Conservation (phyloP, 176 grass and related monocot genomes). For the Cymbopogon citratus region DNA sequence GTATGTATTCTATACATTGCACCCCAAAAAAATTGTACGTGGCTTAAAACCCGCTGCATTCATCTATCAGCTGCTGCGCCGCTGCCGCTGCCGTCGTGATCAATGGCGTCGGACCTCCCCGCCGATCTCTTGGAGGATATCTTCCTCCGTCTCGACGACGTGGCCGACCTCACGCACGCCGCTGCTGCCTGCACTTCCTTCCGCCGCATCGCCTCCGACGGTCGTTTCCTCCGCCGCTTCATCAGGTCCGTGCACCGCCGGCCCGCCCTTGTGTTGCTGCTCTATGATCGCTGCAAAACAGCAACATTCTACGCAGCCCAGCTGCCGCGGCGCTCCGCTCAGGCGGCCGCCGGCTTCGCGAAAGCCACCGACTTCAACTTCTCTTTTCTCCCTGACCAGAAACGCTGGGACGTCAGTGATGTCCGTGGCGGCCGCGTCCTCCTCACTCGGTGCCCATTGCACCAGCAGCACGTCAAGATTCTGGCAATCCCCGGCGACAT, state of each 20-base stretch:
- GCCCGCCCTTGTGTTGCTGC: not conserved
- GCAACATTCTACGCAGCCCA: not conserved
- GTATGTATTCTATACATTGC: too few relatives aligned
- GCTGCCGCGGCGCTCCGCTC: not conserved
- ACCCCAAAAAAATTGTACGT: too few relatives aligned
- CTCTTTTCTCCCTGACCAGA: not conserved
- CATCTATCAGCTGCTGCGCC: too few relatives aligned
- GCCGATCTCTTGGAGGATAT: not conserved
- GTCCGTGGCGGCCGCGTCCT: not conserved
- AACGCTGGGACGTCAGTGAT: accelerated
- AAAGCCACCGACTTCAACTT: not conserved
- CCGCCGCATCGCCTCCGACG: not conserved
- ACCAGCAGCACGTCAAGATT: too few relatives aligned
- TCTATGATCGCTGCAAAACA: too few relatives aligned
- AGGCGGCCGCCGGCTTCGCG: not conserved
- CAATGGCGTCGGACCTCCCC: not conserved
- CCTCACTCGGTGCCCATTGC: not conserved
- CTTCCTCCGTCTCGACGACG: not conserved
- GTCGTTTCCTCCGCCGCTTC: not conserved
- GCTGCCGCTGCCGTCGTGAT: too few relatives aligned
- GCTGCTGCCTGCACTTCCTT: not conserved
- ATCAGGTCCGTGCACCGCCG: not conserved
- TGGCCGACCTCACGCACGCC: not conserved
- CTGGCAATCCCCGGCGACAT: too few relatives aligned
- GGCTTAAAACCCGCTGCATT: too few relatives aligned